Evolutionary conservation across 257 asterid genomes (phyloP).

Genomic region (Petunia secreta): DNA sequence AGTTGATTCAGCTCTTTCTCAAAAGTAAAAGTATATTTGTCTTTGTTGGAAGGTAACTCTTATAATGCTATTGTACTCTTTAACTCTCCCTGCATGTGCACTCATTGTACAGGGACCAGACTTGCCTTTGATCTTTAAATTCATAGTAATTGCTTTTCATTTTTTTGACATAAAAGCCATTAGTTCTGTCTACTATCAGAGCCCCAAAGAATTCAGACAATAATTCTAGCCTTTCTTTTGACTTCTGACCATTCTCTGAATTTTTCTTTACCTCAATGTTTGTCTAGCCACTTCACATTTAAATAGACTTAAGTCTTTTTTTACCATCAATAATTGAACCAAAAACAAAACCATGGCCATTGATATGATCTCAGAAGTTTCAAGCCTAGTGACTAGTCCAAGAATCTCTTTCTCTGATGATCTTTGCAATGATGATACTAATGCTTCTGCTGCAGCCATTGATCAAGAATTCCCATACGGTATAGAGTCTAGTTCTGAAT

Average conservation of each 20-base stretch:
- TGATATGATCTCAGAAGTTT: conserved; percentile 38
- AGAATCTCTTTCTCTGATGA: conserved; percentile 50
- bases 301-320: not conserved
- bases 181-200: not conserved
- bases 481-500: conserved; percentile 35
- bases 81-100: not conserved
- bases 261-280: not conserved
- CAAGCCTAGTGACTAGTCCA: conserved; percentile 41
- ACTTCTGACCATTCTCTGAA: not conserved
- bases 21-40: conserved; percentile 23
- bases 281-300: not conserved
- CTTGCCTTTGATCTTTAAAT: conserved; percentile 18
- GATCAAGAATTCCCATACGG: not conserved
- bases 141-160: not conserved
- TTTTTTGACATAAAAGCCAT: not conserved
- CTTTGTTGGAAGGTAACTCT: conserved; percentile 31
- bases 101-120: not conserved
- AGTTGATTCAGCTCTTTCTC: not conserved
- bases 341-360: conserved; percentile 33
- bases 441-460: not conserved
- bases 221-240: conserved; percentile 6
- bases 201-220: not conserved
- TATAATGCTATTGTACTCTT: not conserved
- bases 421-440: conserved; percentile 23
- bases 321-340: not conserved